A percentile compares a stretch with the other conserved stretches of the same genome.
Evolutionary conservation across 768 basidiomycete species (phyloP).

Genomic region (Strobilomyces echinocephalus): DNA sequence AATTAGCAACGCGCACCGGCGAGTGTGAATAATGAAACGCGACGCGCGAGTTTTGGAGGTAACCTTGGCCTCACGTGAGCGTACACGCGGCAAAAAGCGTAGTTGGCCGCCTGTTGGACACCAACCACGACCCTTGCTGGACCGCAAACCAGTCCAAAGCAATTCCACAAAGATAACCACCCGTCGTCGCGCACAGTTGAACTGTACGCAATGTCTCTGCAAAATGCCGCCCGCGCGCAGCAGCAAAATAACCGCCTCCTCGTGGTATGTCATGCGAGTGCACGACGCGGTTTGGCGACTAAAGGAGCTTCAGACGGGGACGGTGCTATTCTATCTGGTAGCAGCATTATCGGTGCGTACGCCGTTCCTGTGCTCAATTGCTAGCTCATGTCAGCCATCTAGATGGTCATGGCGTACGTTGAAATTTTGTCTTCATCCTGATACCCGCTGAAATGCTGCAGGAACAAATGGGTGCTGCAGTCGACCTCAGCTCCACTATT

Average conservation of each 20-base stretch:
- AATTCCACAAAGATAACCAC: not conserved
- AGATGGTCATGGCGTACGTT: constrained; percentile 89
- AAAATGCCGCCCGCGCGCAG: constrained; percentile 26
- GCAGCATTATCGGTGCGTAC: constrained; percentile 77
- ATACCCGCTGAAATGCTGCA: constrained; percentile 28
- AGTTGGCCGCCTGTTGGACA: not conserved
- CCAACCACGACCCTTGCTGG: not conserved
- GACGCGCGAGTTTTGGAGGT: constrained; percentile 1
- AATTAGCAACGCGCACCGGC: not conserved
- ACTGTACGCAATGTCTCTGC: constrained; percentile 20
- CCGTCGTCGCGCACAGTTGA: not conserved
- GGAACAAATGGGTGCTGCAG: constrained; percentile 91
- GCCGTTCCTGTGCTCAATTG: not conserved
- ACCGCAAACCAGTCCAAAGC: not conserved
- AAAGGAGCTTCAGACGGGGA: constrained; percentile 48
- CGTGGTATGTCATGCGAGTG: constrained; percentile 24
- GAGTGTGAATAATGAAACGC: constrained; percentile 6
- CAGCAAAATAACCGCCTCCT: constrained; percentile 30
- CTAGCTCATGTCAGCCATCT: constrained; percentile 2
- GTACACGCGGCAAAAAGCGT: not conserved
- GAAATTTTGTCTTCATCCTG: constrained; percentile 19
- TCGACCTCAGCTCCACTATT: constrained; percentile 72
- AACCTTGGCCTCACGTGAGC: constrained; percentile 18
- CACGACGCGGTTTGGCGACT: constrained; percentile 1
- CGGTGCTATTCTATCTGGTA: constrained; percentile 83